Percentiles rank a stretch among this genome's conserved stretches.
These are phyloP conservation scores for Pythium rhizo-oryzae DNA, from an alignment of 352 stramenopile species.

Conservation along the genomic window DNA sequence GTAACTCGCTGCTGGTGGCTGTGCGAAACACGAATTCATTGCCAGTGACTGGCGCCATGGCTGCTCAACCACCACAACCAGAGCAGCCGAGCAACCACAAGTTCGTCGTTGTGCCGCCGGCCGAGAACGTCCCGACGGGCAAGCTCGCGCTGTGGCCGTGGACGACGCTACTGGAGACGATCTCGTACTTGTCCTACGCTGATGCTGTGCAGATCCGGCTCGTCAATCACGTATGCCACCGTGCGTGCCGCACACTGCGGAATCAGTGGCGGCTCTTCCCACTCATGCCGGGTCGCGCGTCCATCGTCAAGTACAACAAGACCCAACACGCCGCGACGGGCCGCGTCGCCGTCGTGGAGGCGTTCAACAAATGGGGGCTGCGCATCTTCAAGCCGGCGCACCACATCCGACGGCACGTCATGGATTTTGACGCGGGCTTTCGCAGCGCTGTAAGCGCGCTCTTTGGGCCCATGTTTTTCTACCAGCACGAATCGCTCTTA, in stretches of 20 bases:
- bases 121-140: slow-evolving; percentile 30
- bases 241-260: slow-evolving; percentile 39
- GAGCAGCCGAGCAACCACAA: slow-evolving; percentile 11
- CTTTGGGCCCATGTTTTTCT: slow-evolving; percentile 58
- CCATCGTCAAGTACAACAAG: slow-evolving; percentile 40
- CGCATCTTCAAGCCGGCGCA: slow-evolving; percentile 47
- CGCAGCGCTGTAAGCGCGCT: slow-evolving; percentile 49
- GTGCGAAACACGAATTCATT: neutral
- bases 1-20: slow-evolving; percentile 18
- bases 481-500: slow-evolving; percentile 51
- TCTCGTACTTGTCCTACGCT: slow-evolving; percentile 50
- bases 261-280: slow-evolving; percentile 60
- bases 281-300: slow-evolving; percentile 33
- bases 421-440: slow-evolving; percentile 61
- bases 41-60: too few species aligned
- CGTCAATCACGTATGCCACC: slow-evolving; percentile 43
- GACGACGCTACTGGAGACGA: slow-evolving; percentile 27
- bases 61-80: neutral
- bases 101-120: slow-evolving; percentile 34
- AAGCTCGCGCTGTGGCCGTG: slow-evolving; percentile 33
- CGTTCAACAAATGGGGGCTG: slow-evolving; percentile 63
- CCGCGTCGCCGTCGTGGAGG: slow-evolving; percentile 45
- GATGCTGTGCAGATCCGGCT: slow-evolving; percentile 51
- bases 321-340: slow-evolving; percentile 44
- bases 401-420: slow-evolving; percentile 48